Conservation (phyloP, 371 early-diverging fungal species). For the Rhizopus stolonifer region DNA sequence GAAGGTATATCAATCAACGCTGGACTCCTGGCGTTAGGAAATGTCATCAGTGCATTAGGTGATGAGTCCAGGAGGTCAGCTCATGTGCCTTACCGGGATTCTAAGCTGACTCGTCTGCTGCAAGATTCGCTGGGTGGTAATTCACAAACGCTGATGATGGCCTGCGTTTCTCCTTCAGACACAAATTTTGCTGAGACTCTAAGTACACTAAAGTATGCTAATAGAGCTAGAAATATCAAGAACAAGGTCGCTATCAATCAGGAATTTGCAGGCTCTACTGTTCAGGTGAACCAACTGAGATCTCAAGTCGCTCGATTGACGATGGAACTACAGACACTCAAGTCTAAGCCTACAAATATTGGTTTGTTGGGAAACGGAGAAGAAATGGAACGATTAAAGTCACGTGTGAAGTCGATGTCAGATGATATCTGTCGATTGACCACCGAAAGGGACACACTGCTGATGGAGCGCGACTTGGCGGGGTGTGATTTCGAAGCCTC, state of each 20-base stretch:
- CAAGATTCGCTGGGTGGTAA: slow-evolving; percentile 96
- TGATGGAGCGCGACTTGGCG: slow-evolving; percentile 49
- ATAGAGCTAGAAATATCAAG: slow-evolving; percentile 82
- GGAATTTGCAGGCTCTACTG: slow-evolving; percentile 46
- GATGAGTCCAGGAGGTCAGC: slow-evolving; percentile 70
- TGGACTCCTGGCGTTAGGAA: slow-evolving; percentile 95
- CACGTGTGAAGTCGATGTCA: slow-evolving; percentile 44
- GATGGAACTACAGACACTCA: slow-evolving; percentile 54
- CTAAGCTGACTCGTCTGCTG: slow-evolving; percentile 88
- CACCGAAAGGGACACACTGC: slow-evolving; percentile 57
- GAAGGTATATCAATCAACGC: slow-evolving; percentile 98
- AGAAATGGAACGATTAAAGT: slow-evolving; percentile 50
- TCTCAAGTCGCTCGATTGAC: slow-evolving; percentile 66
- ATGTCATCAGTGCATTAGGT: slow-evolving; percentile 97
- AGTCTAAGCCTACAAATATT: slow-evolving; percentile 2
- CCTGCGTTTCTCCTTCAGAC: slow-evolving; percentile 84
- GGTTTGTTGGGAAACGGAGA: slow-evolving; percentile 22
- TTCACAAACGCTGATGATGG: slow-evolving; percentile 87
- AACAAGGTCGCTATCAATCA: slow-evolving; percentile 63
- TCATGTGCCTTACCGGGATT: slow-evolving; percentile 93
- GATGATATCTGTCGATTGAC: slow-evolving; percentile 50
- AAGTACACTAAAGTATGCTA: slow-evolving; percentile 90
- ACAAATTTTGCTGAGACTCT: slow-evolving; percentile 83
- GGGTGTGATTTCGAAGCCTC: slow-evolving; percentile 9
- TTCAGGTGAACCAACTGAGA: slow-evolving; percentile 67